Evolutionary conservation across 1,284 basidiomycete genomes (phyloP).

Genomic region (Flammula alnicola): DNA sequence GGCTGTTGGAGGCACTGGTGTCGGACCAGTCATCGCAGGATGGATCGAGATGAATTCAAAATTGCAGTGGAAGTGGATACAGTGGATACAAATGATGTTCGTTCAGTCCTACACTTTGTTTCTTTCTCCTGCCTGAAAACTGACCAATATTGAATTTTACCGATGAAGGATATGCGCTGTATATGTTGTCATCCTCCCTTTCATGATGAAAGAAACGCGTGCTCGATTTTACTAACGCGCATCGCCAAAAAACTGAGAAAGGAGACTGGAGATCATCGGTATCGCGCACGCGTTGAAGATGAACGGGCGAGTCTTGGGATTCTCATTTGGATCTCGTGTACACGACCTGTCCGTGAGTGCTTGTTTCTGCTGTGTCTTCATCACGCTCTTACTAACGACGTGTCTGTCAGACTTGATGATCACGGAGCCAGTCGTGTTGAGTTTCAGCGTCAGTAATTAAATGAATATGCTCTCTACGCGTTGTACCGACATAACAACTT

Average conservation of each 20-base stretch:
- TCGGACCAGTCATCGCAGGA: conserved; percentile 70
- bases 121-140: neutral
- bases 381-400: conserved; percentile 36
- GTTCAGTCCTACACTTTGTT: conserved; percentile 21
- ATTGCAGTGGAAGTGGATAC: conserved; percentile 81
- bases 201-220: conserved; percentile 68
- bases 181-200: conserved; percentile 46
- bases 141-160: neutral
- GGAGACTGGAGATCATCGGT: conserved; percentile 61
- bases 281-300: conserved; percentile 68
- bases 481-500: neutral
- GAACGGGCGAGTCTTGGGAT: conserved; percentile 57
- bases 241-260: conserved; percentile 64
- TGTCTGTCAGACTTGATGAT: conserved; percentile 48
- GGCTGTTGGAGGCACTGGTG: conserved; percentile 63
- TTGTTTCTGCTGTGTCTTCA: conserved; percentile 2
- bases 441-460: conserved; percentile 62
- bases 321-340: conserved; percentile 70
- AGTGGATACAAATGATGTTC: conserved; percentile 78
- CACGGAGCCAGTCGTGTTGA: conserved; percentile 78
- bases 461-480: neutral
- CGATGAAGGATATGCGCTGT: conserved; percentile 48
- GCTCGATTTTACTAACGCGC: conserved; percentile 62
- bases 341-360: conserved; percentile 65
- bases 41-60: conserved; percentile 69